phyloP scores from a whole-genome alignment of 148 eudicot genomes.

The Amaranthus cruentus region DNA sequence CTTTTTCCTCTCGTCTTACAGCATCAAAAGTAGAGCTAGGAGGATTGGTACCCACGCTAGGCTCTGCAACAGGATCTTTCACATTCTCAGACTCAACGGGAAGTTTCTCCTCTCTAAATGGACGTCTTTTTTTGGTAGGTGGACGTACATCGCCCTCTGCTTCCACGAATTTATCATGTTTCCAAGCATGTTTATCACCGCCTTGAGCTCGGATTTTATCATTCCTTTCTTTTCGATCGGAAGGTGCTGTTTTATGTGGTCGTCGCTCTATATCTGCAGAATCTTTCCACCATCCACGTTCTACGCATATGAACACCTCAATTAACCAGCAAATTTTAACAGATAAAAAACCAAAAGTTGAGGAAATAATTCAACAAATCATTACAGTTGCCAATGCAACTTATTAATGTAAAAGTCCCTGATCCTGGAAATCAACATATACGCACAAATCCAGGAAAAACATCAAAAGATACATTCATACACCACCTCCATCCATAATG shows the following conservation, averaged over 20 bases:
- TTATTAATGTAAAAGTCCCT: no score
- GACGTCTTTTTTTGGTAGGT: constrained; percentile 58
- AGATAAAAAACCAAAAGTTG: neutral
- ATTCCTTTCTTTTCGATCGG: constrained; percentile 29
- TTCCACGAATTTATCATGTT: constrained; percentile 56
- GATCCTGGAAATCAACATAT: no score
- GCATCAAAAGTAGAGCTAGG: constrained; percentile 20
- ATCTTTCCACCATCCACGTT: constrained; percentile 68
- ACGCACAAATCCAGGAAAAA: no score
- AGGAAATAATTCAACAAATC: no score
- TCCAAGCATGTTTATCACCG: constrained; percentile 45
- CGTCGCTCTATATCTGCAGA: constrained; percentile 42
- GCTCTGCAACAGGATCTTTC: constrained; percentile 29
- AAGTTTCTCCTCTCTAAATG: constrained; percentile 74
- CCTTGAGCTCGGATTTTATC: constrained; percentile 42
- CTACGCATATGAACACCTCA: constrained; percentile 24
- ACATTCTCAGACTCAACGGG: constrained; percentile 32
- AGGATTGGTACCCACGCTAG: constrained; percentile 24
- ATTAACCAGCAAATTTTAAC: neutral
- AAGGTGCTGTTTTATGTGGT: constrained; percentile 25
- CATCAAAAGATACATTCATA: no score
- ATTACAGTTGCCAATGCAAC: no score
- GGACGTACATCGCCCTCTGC: constrained; percentile 39
- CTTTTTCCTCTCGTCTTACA: constrained; percentile 47
- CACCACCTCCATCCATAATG: no score